phyloP scores from a whole-genome alignment of 2,329 filamentous ascomycete genomes.

The Colletotrichum godetiae region DNA sequence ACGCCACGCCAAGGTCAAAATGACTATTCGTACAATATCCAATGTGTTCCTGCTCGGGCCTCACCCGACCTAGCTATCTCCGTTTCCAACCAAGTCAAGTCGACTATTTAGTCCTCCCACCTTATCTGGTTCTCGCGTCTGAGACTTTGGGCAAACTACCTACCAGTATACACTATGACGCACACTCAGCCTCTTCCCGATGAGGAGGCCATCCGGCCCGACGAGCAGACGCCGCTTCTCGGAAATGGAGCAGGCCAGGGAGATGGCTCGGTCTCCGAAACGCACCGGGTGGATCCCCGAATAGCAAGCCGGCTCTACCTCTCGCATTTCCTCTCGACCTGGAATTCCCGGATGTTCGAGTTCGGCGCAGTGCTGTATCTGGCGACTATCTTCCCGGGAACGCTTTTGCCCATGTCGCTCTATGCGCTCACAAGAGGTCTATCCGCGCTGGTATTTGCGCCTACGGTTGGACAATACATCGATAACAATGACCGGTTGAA shows the following conservation, averaged over 20 bases:
- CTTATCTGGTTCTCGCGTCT: neutral
- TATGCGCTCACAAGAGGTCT: conserved; percentile 54
- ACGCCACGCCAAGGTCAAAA: neutral
- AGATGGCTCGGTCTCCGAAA: neutral
- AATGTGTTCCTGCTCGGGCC: neutral
- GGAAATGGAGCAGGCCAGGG: neutral
- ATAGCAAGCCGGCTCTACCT: conserved; percentile 47
- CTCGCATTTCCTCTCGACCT: conserved; percentile 59
- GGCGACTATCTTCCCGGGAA: conserved; percentile 55
- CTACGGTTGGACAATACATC: conserved; percentile 61
- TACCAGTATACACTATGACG: neutral
- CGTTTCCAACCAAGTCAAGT: neutral
- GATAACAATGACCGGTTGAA: conserved; percentile 55
- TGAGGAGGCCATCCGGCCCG: neutral
- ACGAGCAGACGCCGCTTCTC: neutral
- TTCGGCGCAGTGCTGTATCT: conserved; percentile 59
- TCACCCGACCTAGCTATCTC: neutral
- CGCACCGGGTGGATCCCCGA: neutral
- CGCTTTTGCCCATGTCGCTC: conserved; percentile 65
- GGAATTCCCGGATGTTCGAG: conserved; percentile 61
- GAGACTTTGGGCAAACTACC: neutral
- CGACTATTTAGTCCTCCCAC: neutral
- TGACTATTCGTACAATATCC: neutral
- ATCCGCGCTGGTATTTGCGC: conserved; percentile 36
- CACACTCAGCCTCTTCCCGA: neutral